A percentile compares a stretch with the other conserved stretches of the same genome.
Evolutionary conservation across 1,284 basidiomycete genomes (phyloP).

Genomic region (Tilletia setariae): DNA sequence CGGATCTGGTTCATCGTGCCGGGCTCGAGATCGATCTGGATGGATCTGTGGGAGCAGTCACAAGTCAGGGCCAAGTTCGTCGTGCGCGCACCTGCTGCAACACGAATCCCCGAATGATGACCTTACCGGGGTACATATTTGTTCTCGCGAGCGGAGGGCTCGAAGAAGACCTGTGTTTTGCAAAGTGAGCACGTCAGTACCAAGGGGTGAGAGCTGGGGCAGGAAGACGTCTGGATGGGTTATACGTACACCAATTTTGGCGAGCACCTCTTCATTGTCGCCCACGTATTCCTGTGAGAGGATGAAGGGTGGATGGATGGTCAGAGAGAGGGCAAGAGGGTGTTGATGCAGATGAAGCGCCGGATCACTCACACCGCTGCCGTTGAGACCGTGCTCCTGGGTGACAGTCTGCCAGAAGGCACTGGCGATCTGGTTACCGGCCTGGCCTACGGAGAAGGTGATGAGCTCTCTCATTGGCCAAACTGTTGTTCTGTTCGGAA

Average conservation of each 20-base stretch:
- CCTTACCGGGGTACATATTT: slow-evolving; percentile 51
- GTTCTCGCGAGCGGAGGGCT: slow-evolving; percentile 44
- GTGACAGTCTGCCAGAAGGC: slow-evolving; percentile 54
- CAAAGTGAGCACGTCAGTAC: neutral
- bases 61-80: neutral
- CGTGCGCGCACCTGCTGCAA: neutral
- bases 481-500: too few species aligned
- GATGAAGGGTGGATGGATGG: neutral
- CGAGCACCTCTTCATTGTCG: slow-evolving; percentile 41
- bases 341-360: neutral
- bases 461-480: slow-evolving; percentile 19
- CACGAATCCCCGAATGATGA: too few species aligned
- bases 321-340: neutral
- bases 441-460: slow-evolving; percentile 57
- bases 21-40: slow-evolving; percentile 73
- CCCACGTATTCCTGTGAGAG: slow-evolving; percentile 42
- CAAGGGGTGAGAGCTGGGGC: neutral
- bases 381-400: slow-evolving; percentile 52
- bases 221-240: neutral
- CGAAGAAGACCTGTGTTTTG: slow-evolving; percentile 43
- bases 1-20: slow-evolving; percentile 95
- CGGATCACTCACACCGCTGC: slow-evolving; percentile 38
- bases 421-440: slow-evolving; percentile 63
- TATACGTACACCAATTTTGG: slow-evolving; percentile 34
- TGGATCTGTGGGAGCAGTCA: neutral